phyloP scores from a whole-genome alignment of 2,329 filamentous ascomycete species.

The Beauveria pseudobassiana region DNA sequence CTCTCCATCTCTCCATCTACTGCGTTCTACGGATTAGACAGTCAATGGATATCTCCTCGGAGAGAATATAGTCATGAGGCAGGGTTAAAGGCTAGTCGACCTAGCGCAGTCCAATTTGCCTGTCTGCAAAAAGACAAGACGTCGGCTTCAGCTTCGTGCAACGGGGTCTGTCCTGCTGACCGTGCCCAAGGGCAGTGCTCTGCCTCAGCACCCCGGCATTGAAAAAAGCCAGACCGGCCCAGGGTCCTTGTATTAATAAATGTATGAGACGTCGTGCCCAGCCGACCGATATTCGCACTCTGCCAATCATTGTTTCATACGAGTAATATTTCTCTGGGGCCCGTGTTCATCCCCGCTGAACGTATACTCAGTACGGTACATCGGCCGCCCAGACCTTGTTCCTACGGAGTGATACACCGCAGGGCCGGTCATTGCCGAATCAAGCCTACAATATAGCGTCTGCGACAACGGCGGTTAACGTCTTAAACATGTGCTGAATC shows the following conservation, averaged over 20 bases:
- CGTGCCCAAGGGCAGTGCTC: neutral
- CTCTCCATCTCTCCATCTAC: neutral
- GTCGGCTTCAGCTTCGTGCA: conserved; percentile 1
- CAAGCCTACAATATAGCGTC: neutral
- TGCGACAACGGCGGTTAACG: neutral
- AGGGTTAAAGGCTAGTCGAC: too few relatives aligned
- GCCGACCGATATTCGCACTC: neutral
- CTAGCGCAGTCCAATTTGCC: neutral
- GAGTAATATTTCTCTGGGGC: neutral
- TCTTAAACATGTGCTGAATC: neutral
- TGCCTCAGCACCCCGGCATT: neutral
- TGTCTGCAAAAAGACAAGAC: conserved; percentile 2
- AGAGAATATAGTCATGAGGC: neutral
- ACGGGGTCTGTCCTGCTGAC: neutral
- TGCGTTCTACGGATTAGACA: neutral
- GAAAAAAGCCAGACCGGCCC: neutral
- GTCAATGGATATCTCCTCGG: neutral
- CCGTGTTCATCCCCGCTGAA: neutral
- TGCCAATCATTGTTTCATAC: conserved; percentile 3
- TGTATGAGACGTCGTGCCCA: neutral
- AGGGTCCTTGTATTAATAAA: neutral
- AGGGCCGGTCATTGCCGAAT: neutral
- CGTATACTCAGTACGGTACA: neutral
- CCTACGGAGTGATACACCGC: neutral
- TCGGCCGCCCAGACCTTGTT: neutral